Percentiles rank a stretch among this genome's conserved stretches.
phyloP scores from a whole-genome alignment of 495 filamentous ascomycete species.

The Penicillium ochrochloron region DNA sequence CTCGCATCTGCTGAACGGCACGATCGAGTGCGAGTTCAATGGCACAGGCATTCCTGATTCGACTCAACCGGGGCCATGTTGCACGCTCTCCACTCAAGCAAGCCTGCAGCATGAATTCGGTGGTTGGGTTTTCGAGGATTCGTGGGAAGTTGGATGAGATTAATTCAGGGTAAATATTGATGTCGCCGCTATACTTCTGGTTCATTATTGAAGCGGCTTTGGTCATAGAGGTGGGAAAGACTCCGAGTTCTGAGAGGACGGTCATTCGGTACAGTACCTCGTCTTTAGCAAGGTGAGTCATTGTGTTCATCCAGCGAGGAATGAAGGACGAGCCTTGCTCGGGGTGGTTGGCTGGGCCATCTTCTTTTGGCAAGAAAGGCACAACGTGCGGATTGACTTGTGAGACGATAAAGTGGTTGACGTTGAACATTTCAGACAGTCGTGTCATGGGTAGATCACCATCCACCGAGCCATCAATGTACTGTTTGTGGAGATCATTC shows the following conservation, averaged over 20 bases:
- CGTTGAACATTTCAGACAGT: constrained; percentile 94
- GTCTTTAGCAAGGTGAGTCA: constrained; percentile 77
- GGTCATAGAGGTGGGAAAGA: constrained; percentile 79
- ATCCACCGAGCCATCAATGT: constrained; percentile 94
- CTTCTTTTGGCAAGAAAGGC: constrained; percentile 79
- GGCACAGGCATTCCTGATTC: constrained; percentile 80
- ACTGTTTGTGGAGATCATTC: constrained; percentile 81
- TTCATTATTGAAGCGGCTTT: constrained; percentile 81
- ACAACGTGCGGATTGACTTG: constrained; percentile 95
- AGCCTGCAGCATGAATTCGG: constrained; percentile 83
- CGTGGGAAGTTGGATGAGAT: constrained; percentile 72
- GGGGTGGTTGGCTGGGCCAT: constrained; percentile 51
- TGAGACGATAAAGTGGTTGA: constrained; percentile 97
- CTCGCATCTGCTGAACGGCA: constrained; percentile 76
- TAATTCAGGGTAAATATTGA: constrained; percentile 88
- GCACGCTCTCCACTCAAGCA: constrained; percentile 79
- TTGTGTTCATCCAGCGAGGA: constrained; percentile 65
- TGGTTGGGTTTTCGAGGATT: constrained; percentile 83
- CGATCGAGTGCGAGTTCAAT: constrained; percentile 86
- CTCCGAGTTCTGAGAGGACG: constrained; percentile 77
- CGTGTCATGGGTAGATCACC: constrained; percentile 92
- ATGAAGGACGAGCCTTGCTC: constrained; percentile 43
- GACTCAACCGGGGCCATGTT: constrained; percentile 86
- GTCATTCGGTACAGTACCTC: constrained; percentile 83
- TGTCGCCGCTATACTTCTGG: constrained; percentile 93